Percentiles rank a stretch among this genome's conserved stretches.
phyloP scores from a whole-genome alignment of 2,329 filamentous ascomycete genomes.

The Fusarium transvaalense region DNA sequence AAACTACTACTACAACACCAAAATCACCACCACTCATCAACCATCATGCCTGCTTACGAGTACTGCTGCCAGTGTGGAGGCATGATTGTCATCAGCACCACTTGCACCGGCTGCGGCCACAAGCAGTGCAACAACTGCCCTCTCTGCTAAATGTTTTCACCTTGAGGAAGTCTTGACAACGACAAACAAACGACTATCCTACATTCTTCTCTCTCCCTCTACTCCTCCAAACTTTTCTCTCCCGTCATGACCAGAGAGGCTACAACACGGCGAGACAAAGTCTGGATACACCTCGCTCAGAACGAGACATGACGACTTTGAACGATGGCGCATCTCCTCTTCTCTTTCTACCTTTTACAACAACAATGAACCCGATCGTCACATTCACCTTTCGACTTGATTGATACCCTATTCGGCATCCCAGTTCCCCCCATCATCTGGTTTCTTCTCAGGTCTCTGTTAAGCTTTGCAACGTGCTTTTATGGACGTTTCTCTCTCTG shows the following conservation, averaged over 20 bases:
- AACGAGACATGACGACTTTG: constrained; percentile 32
- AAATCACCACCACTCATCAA: neutral
- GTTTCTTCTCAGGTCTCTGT: constrained; percentile 3
- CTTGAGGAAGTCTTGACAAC: constrained; percentile 9
- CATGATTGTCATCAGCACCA: constrained; percentile 69
- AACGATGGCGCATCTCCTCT: constrained; percentile 22
- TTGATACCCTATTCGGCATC: constrained; percentile 33
- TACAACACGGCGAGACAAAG: constrained; percentile 16
- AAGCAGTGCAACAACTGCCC: constrained; percentile 63
- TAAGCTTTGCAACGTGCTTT: neutral
- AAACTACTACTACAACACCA: neutral
- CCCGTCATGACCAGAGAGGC: neutral
- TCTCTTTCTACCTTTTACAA: neutral
- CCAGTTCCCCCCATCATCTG: neutral
- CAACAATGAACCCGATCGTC: constrained; percentile 11
- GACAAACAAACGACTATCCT: neutral
- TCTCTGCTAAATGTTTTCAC: constrained; percentile 48
- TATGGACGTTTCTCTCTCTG: neutral
- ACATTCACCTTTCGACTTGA: constrained; percentile 24
- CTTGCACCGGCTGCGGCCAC: constrained; percentile 64
- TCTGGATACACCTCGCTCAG: constrained; percentile 12
- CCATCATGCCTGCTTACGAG: constrained; percentile 58
- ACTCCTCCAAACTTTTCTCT: neutral
- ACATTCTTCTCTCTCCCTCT: neutral
- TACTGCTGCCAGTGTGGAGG: constrained; percentile 68